These are phyloP conservation scores for Leccinum boreale DNA, from an alignment of 768 basidiomycete genomes.

Conservation along the genomic window DNA sequence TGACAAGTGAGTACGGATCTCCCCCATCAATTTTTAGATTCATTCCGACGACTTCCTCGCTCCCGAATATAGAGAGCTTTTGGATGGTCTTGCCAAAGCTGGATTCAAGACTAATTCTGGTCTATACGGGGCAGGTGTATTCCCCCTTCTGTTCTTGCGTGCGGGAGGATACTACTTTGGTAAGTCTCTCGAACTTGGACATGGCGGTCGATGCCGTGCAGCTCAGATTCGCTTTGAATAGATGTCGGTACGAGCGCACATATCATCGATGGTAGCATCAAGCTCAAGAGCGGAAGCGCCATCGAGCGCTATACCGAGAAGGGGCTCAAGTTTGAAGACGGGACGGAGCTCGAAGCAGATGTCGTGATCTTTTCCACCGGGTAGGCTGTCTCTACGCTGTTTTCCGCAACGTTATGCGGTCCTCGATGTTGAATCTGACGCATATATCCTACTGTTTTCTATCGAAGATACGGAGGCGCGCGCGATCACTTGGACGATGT, in stretches of 20 bases:
- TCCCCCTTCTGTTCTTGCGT: conserved; percentile 24
- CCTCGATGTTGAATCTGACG: not conserved
- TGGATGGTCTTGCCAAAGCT: conserved; percentile 36
- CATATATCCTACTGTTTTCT: not conserved
- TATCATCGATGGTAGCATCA: conserved; percentile 47
- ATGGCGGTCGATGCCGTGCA: not conserved
- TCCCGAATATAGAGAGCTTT: conserved; percentile 27
- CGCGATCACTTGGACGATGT: conserved; percentile 39
- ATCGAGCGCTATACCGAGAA: conserved; percentile 31
- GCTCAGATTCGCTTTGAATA: conserved; percentile 3
- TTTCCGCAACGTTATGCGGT: not conserved
- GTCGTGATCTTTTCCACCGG: conserved; percentile 32
- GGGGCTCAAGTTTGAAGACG: conserved; percentile 30
- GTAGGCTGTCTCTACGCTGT: conserved; percentile 5
- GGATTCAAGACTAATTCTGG: conserved; percentile 41
- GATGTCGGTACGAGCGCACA: conserved; percentile 41
- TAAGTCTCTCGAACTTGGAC: conserved; percentile 2
- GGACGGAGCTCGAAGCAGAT: conserved; percentile 31
- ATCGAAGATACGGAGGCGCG: conserved; percentile 44
- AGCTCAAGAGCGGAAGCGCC: conserved; percentile 43
- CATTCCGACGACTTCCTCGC: not conserved
- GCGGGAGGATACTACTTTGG: conserved; percentile 43
- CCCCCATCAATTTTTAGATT: not conserved
- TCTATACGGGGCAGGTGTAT: conserved; percentile 30
- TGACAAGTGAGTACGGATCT: conserved; percentile 22